These are phyloP conservation scores for Penicillium verrucosum DNA, from an alignment of 2,329 filamentous ascomycete genomes.

Conservation along the genomic window DNA sequence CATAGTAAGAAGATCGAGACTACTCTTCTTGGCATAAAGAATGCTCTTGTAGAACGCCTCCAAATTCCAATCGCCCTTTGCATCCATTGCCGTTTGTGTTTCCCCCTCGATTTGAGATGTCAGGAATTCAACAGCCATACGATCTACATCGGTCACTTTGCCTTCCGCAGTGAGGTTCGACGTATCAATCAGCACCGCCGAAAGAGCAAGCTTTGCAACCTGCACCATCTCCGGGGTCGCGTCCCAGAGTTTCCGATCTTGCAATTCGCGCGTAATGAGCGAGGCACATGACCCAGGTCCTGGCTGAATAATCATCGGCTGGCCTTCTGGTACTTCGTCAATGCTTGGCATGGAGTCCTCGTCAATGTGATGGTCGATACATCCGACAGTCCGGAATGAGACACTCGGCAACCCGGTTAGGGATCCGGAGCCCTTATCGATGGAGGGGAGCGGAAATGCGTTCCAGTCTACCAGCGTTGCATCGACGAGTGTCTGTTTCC, in stretches of 20 bases:
- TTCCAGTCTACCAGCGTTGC: conserved; percentile 48
- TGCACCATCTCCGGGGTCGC: conserved; percentile 27
- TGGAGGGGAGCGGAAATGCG: conserved; percentile 42
- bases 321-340: conserved; percentile 31
- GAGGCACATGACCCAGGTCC: conserved; percentile 58
- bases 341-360: conserved; percentile 50
- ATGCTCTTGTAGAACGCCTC: conserved; percentile 52
- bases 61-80: conserved; percentile 42
- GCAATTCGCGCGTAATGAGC: conserved; percentile 51
- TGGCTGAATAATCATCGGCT: conserved; percentile 53
- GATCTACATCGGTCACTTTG: conserved; percentile 48
- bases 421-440: conserved; percentile 45
- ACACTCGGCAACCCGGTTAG: conserved; percentile 47
- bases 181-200: conserved; percentile 46
- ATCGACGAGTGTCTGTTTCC: conserved; percentile 18
- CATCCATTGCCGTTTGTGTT: conserved; percentile 1
- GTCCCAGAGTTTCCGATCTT: conserved; percentile 45
- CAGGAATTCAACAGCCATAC: conserved; percentile 51
- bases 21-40: conserved; percentile 54
- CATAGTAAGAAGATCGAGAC: conserved; percentile 51
- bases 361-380: conserved; percentile 63
- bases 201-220: conserved; percentile 39
- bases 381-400: conserved; percentile 47
- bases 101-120: conserved; percentile 47
- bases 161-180: conserved; percentile 44